Evolutionary conservation across 2,329 filamentous ascomycete genomes (phyloP).

Genomic region (Sporothrix schenckii): DNA sequence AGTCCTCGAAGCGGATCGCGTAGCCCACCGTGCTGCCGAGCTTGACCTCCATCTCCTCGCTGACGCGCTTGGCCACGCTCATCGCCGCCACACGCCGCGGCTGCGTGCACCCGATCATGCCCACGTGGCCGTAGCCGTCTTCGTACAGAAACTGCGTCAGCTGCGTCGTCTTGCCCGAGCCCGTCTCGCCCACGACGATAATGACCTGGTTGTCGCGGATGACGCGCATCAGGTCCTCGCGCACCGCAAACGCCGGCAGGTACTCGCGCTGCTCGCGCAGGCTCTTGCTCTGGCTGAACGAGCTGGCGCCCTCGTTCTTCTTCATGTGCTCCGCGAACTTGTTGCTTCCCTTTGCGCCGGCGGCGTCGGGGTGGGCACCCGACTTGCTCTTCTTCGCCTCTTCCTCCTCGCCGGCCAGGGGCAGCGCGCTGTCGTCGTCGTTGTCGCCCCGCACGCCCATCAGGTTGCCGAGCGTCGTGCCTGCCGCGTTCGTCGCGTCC

Average conservation of each 20-base stretch:
- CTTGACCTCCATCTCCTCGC: conserved; percentile 95
- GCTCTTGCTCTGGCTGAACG: conserved; percentile 90
- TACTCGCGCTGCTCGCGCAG: conserved; percentile 90
- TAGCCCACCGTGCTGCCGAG: conserved; percentile 89
- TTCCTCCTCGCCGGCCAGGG: conserved; percentile 72
- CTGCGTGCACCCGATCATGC: conserved; percentile 95
- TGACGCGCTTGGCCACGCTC: conserved; percentile 97
- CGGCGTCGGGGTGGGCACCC: background rate
- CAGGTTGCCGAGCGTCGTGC: conserved; percentile 88
- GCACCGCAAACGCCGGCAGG: conserved; percentile 91
- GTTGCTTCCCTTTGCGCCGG: conserved; percentile 56
- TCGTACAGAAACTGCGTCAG: conserved; percentile 95
- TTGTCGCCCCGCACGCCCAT: conserved; percentile 96
- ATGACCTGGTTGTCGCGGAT: conserved; percentile 97
- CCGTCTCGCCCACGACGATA: conserved; percentile 95
- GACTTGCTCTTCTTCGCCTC: conserved; percentile 28
- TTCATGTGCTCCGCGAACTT: conserved; percentile 94
- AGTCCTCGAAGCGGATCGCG: conserved; percentile 97
- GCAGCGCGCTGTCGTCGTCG: conserved; percentile 84
- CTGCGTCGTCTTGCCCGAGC: conserved; percentile 96
- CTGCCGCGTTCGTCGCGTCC: conserved; percentile 88
- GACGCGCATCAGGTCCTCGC: conserved; percentile 87
- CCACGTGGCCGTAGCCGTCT: conserved; percentile 84
- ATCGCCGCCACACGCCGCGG: conserved; percentile 95
- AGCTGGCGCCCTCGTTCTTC: conserved; percentile 80